Conservation (phyloP, 2,329 filamentous ascomycete species). For the Zarea fungicola region DNA sequence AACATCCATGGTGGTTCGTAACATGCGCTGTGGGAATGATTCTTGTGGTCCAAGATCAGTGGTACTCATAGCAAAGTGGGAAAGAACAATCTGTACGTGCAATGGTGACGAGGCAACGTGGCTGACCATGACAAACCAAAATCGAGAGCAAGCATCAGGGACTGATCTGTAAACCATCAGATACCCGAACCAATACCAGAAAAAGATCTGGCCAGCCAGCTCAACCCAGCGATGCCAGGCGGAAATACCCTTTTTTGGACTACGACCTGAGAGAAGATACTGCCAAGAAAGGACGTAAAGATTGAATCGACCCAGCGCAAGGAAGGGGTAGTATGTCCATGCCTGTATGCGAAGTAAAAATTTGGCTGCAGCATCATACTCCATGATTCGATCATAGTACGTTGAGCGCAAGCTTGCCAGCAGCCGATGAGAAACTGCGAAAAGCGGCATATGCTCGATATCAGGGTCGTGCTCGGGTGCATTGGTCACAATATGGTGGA, state of each 20-base stretch:
- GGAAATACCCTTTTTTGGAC: constrained; percentile 68
- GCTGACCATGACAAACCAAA: constrained; percentile 72
- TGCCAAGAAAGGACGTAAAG: constrained; percentile 78
- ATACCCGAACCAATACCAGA: constrained; percentile 86
- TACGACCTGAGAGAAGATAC: constrained; percentile 64
- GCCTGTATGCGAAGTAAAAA: constrained; percentile 68
- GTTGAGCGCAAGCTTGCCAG: constrained; percentile 68
- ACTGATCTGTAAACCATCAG: constrained; percentile 69
- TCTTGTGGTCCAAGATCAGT: constrained; percentile 77
- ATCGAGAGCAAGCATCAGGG: constrained; percentile 61
- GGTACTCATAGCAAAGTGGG: constrained; percentile 91
- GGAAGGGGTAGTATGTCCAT: constrained; percentile 77
- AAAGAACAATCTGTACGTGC: constrained; percentile 86
- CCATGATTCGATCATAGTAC: constrained; percentile 78
- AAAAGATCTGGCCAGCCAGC: constrained; percentile 67
- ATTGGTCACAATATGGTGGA: constrained; percentile 95
- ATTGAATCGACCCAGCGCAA: constrained; percentile 80
- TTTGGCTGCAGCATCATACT: constrained; percentile 69
- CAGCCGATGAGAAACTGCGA: constrained; percentile 79
- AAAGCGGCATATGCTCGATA: constrained; percentile 85
- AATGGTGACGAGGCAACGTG: constrained; percentile 77
- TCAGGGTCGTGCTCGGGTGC: constrained; percentile 93
- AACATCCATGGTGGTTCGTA: constrained; percentile 90
- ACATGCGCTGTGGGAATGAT: constrained; percentile 85
- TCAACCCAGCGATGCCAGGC: constrained; percentile 85